A percentile compares a stretch with the other conserved stretches of the same genome.
Evolutionary conservation across 1,139 yeast species (phyloP).

Genomic region (Yamadazyma songkhlaensis): DNA sequence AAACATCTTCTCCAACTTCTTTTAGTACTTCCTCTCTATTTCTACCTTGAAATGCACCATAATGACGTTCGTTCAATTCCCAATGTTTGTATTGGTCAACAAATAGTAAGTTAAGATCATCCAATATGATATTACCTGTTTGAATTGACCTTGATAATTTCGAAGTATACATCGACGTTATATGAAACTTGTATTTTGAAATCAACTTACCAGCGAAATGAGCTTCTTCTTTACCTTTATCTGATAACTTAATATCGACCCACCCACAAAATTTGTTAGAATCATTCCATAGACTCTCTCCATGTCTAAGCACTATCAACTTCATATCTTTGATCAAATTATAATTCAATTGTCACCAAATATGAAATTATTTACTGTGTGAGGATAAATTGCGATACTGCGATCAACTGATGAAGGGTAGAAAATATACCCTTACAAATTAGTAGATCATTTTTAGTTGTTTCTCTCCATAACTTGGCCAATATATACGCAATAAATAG

Average conservation of each 20-base stretch:
- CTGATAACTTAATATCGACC: constrained; percentile 70
- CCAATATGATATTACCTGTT: constrained; percentile 60
- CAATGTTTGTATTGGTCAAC: constrained; percentile 55
- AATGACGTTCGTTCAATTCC: constrained; percentile 78
- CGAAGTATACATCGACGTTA: constrained; percentile 57
- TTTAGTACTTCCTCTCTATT: constrained; percentile 52
- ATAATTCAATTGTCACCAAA: neutral
- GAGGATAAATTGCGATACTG: constrained; percentile 1
- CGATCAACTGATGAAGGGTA: constrained; percentile 6
- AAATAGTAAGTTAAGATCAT: constrained; percentile 43
- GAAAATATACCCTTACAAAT: no score
- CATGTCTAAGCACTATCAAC: constrained; percentile 64
- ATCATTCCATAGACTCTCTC: constrained; percentile 73
- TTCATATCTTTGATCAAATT: constrained; percentile 3
- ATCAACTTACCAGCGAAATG: constrained; percentile 55
- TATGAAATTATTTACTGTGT: neutral
- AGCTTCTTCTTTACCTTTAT: constrained; percentile 64
- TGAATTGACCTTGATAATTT: constrained; percentile 63
- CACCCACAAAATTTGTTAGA: constrained; percentile 76
- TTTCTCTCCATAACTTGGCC: no score
- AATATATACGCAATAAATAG: no score
- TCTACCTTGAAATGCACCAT: constrained; percentile 74
- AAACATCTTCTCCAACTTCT: constrained; percentile 53
- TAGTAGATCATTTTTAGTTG: no score
- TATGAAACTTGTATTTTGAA: constrained; percentile 18